These are phyloP conservation scores for Tillandsia leiboldiana DNA, from an alignment of 176 grass and related monocot species.

Conservation along the genomic window DNA sequence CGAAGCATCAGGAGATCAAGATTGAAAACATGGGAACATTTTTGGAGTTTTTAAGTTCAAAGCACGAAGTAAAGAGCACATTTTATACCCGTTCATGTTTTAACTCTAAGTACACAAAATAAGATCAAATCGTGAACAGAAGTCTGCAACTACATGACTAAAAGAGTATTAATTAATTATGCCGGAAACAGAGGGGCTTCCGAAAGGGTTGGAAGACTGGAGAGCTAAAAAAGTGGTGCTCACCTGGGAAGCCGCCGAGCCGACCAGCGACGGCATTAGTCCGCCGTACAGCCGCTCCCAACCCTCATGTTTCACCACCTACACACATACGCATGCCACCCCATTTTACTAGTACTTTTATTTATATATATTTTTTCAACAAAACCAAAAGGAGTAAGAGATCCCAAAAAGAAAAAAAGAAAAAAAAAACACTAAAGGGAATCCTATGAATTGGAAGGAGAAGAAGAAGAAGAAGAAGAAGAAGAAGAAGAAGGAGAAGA, in stretches of 20 bases:
- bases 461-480: neutral
- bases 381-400: neutral
- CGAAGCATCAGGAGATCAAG: no score
- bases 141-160: no score
- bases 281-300: slow-evolving; percentile 80
- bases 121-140: no score
- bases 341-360: neutral
- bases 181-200: neutral
- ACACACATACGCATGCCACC: slow-evolving; percentile 15
- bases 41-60: no score
- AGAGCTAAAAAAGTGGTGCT: neutral
- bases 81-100: no score
- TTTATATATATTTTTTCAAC: no score
- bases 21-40: no score
- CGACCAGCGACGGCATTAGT: slow-evolving; percentile 65
- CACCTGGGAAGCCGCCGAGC: slow-evolving; percentile 88
- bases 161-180: no score
- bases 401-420: neutral
- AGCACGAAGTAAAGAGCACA: no score
- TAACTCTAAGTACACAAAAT: no score
- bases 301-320: slow-evolving; percentile 85
- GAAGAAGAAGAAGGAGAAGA: neutral
- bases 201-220: no score
- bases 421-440: neutral
- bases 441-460: neutral